A percentile compares a stretch with the other conserved stretches of the same genome.
Conservation (phyloP, 148 eudicot species). For the Camellia lanceoleosa region DNA sequence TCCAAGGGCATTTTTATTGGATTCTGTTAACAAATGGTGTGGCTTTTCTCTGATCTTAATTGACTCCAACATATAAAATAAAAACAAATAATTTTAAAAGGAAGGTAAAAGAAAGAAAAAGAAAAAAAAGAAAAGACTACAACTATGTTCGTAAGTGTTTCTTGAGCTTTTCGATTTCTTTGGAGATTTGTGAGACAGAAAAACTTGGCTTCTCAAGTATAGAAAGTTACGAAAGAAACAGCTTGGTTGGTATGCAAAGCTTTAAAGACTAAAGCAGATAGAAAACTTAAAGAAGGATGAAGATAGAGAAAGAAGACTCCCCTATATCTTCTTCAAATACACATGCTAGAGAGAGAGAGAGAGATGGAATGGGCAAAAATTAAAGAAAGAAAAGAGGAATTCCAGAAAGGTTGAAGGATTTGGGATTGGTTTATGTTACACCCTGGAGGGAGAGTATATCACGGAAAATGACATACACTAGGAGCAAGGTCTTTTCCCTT, state of each 20-base stretch:
- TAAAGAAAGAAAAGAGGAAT: slow-evolving; percentile 9
- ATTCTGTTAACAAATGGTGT: slow-evolving; percentile 1
- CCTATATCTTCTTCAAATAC: slow-evolving; percentile 16
- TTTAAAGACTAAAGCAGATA: slow-evolving; percentile 12
- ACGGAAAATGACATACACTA: slow-evolving; percentile 49
- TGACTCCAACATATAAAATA: background rate
- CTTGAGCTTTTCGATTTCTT: slow-evolving; percentile 3
- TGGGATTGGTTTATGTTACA: slow-evolving; percentile 23
- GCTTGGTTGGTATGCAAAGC: background rate
- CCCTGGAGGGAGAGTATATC: slow-evolving; percentile 39
- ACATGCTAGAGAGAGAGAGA: background rate
- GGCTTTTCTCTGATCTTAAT: background rate
- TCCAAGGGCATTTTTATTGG: slow-evolving; percentile 42
- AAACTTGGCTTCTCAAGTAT: background rate
- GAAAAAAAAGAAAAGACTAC: background rate
- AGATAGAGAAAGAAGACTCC: background rate
- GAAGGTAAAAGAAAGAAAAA: background rate
- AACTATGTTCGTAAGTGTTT: background rate
- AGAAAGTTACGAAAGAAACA: background rate
- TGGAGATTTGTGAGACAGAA: background rate
- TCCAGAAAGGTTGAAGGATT: slow-evolving; percentile 31
- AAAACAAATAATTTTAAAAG: too few species aligned
- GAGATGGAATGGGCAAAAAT: slow-evolving; percentile 10
- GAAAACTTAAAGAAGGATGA: background rate
- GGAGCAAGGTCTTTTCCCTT: slow-evolving; percentile 23